Conservation (phyloP, 192 early-diverging fungal genomes). For the Coemansia sp. region DNA sequence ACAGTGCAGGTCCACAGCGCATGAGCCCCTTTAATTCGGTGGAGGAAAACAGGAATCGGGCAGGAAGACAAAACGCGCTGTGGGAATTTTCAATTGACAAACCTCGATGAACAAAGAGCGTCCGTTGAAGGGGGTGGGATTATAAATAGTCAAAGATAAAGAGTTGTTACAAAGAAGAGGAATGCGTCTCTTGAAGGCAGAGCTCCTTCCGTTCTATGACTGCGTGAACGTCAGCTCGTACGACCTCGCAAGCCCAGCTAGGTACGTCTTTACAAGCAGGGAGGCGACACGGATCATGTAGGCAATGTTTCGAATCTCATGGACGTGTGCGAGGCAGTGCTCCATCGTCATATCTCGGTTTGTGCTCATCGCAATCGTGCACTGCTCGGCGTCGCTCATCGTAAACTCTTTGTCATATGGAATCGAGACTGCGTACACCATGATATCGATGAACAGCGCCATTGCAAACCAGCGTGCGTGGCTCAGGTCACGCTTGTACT, state of each 20-base stretch:
- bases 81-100: background rate
- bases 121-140: too few relatives aligned
- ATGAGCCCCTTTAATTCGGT: too few relatives aligned
- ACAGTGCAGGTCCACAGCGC: slow-evolving; percentile 3
- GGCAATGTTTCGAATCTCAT: slow-evolving; percentile 45
- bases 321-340: slow-evolving; percentile 44
- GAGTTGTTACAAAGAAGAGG: too few relatives aligned
- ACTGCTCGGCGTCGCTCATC: slow-evolving; percentile 39
- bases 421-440: slow-evolving; percentile 15
- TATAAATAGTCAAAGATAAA: too few relatives aligned
- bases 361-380: slow-evolving; percentile 32
- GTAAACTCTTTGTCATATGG: slow-evolving; percentile 25
- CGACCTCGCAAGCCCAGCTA: slow-evolving; percentile 17
- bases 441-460: slow-evolving; percentile 28
- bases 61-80: background rate
- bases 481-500: slow-evolving; percentile 33
- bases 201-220: background rate
- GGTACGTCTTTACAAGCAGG: slow-evolving; percentile 24
- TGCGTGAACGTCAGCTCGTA: slow-evolving; percentile 18
- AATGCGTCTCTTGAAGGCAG: background rate
- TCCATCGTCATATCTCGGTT: slow-evolving; percentile 31
- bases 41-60: background rate
- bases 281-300: slow-evolving; percentile 26
- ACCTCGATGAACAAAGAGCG: background rate
- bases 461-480: slow-evolving; percentile 47